Evolutionary conservation across 805 yeast species (phyloP).

Genomic region (Suhomyces xylopsoci): DNA sequence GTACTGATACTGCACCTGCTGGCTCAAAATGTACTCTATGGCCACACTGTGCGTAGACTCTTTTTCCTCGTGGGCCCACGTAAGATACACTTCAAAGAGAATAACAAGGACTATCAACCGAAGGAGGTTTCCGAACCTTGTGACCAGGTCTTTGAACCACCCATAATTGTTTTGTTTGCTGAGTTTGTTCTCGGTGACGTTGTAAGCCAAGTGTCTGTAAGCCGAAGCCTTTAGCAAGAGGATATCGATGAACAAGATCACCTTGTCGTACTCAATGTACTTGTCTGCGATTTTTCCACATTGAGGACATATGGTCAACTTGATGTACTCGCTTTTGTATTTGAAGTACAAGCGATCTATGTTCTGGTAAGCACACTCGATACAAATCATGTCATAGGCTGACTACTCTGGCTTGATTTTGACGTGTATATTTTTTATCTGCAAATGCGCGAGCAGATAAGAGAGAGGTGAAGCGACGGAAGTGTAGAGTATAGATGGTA

Average conservation of each 20-base stretch:
- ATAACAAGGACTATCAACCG: slow-evolving; percentile 60
- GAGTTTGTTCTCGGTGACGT: slow-evolving; percentile 43
- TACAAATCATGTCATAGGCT: slow-evolving; percentile 56
- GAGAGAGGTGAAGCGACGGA: background rate
- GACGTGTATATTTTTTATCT: background rate
- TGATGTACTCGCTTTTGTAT: slow-evolving; percentile 75
- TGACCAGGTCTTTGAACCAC: slow-evolving; percentile 2
- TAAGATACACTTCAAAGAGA: slow-evolving; percentile 83
- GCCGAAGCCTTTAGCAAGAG: slow-evolving; percentile 84
- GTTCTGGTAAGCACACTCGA: slow-evolving; percentile 69
- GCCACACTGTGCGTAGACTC: slow-evolving; percentile 30
- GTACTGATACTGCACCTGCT: slow-evolving; percentile 50
- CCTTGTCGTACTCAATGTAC: slow-evolving; percentile 87
- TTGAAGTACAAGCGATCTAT: slow-evolving; percentile 63
- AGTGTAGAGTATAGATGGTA: too few relatives aligned
- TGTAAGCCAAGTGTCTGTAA: slow-evolving; percentile 81
- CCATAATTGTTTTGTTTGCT: slow-evolving; percentile 4
- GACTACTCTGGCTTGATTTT: too few relatives aligned
- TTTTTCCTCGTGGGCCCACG: slow-evolving; percentile 89
- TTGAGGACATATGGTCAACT: slow-evolving; percentile 67
- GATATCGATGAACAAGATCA: slow-evolving; percentile 78
- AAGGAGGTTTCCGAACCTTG: slow-evolving; percentile 20
- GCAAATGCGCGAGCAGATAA: background rate
- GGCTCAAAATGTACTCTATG: slow-evolving; percentile 23
- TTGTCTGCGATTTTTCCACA: slow-evolving; percentile 82